Evolutionary conservation across 176 grass and related monocot species (phyloP), one percentile per base, ranked within the genome.

Genomic region (Ananas comosus): DNA sequence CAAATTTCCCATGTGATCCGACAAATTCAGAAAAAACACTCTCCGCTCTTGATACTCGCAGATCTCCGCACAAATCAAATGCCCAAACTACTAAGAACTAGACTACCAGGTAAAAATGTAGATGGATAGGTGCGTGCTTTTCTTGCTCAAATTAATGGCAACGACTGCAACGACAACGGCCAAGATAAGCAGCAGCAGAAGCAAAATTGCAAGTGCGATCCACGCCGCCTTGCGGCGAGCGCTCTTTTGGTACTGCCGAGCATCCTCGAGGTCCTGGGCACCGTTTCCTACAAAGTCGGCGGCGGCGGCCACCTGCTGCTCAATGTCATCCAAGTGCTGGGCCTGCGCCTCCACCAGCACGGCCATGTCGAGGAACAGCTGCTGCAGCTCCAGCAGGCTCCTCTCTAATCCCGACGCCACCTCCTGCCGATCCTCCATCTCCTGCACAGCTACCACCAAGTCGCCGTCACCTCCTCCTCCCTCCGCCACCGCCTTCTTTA

Each of bases 341-440:
- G 67, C 77, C 17, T 79, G 68, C 11, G 48, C 42, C 21, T 72
- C 77, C 17, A 79, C 77, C 13, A 79, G 49, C 59, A 72, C 68
- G 14, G 77, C 70, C 68, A 79, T 79, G 49, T 79, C 69, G 12
- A 79, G 57, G 52, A 79, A 79, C 16, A 79, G 33, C 51, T 79
- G 77, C 33, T 79, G 77, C 63, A 79, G 77, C 56, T 79, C 77
- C 48, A 79, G 21, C 8, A 79, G 69, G 25, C 69, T 72, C 23
- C 68, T 79, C 77, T 79, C 77, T 12, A 79, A 53, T 49, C 72
- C 77, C 53, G 53, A 63, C 8, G 68, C 77, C 16, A 68, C 70
- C 52, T 72, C 77, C 54, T 79, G 51, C 42, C 68, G 70, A 14
- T 79, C 68, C 70, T 71, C 76, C 76, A 79, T 79, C 67, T 79